Evolutionary conservation across 306 rosid species (phyloP).

Genomic region (Cucurbita ficifolia): DNA sequence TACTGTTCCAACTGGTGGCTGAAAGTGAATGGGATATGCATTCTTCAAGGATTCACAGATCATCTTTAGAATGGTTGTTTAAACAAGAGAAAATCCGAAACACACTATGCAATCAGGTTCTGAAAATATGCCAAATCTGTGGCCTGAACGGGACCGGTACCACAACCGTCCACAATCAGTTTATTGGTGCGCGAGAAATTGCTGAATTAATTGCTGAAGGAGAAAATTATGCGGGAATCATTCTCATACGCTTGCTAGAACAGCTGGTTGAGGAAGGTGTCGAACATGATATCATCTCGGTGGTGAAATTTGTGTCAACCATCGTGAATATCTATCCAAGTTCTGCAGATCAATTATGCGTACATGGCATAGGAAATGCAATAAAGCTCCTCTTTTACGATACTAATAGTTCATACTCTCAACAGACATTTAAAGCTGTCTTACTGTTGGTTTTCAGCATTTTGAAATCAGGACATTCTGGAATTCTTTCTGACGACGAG

Average conservation of each 20-base stretch:
- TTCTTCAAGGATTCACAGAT: slow-evolving; percentile 50
- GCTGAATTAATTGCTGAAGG: slow-evolving; percentile 56
- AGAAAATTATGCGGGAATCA: slow-evolving; percentile 52
- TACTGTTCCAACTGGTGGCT: slow-evolving; percentile 45
- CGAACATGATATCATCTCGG: slow-evolving; percentile 38
- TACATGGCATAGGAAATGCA: slow-evolving; percentile 43
- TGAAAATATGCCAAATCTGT: slow-evolving; percentile 49
- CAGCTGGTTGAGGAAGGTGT: slow-evolving; percentile 43
- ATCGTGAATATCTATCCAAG: slow-evolving; percentile 35
- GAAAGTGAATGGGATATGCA: slow-evolving; percentile 58
- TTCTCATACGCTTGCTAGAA: slow-evolving; percentile 46
- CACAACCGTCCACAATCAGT: slow-evolving; percentile 16
- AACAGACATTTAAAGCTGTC: slow-evolving; percentile 24
- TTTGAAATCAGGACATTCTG: slow-evolving; percentile 40
- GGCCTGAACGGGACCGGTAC: slow-evolving; percentile 19
- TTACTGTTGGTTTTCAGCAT: slow-evolving; percentile 37
- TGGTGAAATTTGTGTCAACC: slow-evolving; percentile 33
- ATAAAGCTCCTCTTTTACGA: slow-evolving; percentile 27
- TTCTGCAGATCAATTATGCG: slow-evolving; percentile 46
- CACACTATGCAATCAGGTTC: slow-evolving; percentile 46
- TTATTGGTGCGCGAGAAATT: slow-evolving; percentile 33
- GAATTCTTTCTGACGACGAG: slow-evolving; percentile 46
- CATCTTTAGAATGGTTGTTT: slow-evolving; percentile 78
- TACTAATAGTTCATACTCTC: slow-evolving; percentile 21
- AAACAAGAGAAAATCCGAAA: slow-evolving; percentile 57